Base-by-base conservation (phyloP, 2,329 filamentous ascomycete genomes). In the Rhynchosporium secalis region DNA sequence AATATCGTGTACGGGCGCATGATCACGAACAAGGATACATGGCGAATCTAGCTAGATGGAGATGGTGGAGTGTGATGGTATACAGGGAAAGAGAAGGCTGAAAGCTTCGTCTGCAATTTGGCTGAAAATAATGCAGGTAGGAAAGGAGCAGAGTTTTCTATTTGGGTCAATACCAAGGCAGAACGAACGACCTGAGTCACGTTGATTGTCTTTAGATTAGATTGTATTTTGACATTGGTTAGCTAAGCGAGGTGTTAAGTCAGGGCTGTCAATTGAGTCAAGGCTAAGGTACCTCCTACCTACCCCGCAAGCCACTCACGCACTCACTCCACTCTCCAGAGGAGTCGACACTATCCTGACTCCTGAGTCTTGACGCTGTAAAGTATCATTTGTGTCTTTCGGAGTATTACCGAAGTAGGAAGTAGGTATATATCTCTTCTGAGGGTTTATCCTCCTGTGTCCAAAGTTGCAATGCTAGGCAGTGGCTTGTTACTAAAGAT, bases 61-160 rank as follows among this genome's bases (percentile, higher is more conserved):
- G 29, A 52, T 52, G 29, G 15, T 36, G 31, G 29, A 8, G 38
- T 26, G 4, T 29, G 38, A 38, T 36, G 31, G 15, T 20, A 31
- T 8, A 10, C 15, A 52, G 4, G n/a, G 48, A 29, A 7, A 36
- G 38, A 56, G 49, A 41, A 40, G 52, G 52, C 52, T 56, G 52
- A 56, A 56, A 56, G 52, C 38, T 56, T 56, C 52, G 52, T 56
- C 52, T 56, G 52, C 28, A 56, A 43, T 45, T 33, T 56, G 52
- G 52, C 38, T 56, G 52, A 45, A 43, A 13, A 29, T 45, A 13
- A 29, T 45, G 52, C 36, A 36, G 33, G 33, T 1, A 2, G 43
- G 28, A 36, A 40, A 40, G 51, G 33, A 20, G 52, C 38, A 56
- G 52, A 45, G 29, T 43, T 33, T 43, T 28, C 20, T 33, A 20